Base-by-base conservation (phyloP, 2,329 filamentous ascomycete genomes). In the Hypoxylon sp. region DNA sequence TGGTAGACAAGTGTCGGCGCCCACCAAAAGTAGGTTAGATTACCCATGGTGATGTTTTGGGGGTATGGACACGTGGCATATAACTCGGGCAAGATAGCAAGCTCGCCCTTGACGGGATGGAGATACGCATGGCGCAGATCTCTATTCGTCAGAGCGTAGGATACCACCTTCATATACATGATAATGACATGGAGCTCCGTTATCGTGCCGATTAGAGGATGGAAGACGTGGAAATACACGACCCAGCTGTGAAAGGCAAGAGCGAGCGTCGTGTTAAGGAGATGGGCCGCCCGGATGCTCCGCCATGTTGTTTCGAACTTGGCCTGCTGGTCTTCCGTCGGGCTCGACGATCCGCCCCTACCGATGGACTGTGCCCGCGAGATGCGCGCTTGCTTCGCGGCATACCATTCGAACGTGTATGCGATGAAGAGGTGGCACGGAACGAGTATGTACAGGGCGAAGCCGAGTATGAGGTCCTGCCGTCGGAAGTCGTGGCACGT, bases 11-110 rank as follows among this genome's bases (percentile, higher is more conserved):
- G 84, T 0, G 95, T 99, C 0, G 95, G 95, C 0, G 94, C 95
- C 89, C 94, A 94, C 94, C 95, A 98, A 77, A 99, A 99, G 79
- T 98, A 99, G 60, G 87, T 87, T 24, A 99, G 82, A 75, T 98
- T 99, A 52, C 84, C 80, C 70, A 97, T 84, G 2, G 93, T 97
- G 77, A 99, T 92, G 77, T 98, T 99, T 49, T 87, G 79, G 0
- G 95, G 95, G 75, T 99, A 99, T 0, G 94, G 92, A 72, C 93
- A 97, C 56, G 87, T 75, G 11, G 85, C 82, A 80, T 98, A 99
- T 22, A 98, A 83, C 37, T 92, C 89, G 0, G 95, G 95, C 3
- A 97, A 81, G 22, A 87, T 84, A 47, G 88, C 86, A 52, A 89
- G 85, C 60, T 91, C 88, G 64, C 86, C 85, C 56, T 84, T 84